Percentiles rank a stretch among this genome's conserved stretches.
Evolutionary conservation across 768 basidiomycete species (phyloP).

Genomic region (Amanita exitialis): DNA sequence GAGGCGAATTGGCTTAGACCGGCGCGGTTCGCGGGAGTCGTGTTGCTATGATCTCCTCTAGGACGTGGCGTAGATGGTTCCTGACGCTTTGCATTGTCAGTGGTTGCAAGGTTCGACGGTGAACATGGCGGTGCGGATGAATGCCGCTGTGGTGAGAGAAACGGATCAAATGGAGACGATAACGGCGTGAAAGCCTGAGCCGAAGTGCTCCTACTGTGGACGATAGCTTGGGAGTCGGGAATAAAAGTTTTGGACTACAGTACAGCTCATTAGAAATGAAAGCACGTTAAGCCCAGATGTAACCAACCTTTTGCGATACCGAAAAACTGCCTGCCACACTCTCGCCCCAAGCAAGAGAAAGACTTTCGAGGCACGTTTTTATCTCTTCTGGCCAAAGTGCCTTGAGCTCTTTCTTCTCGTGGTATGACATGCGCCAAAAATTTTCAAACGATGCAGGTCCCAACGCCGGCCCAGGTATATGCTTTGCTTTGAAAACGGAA

Average conservation of each 20-base stretch:
- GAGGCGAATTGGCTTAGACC: not conserved
- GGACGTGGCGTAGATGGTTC: not conserved
- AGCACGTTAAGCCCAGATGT: not conserved
- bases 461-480: slow-evolving; percentile 32
- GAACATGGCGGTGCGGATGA: not conserved
- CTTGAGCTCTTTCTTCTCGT: slow-evolving; percentile 26
- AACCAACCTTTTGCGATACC: not conserved
- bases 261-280: not conserved
- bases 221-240: not conserved
- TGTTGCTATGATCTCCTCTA: not conserved
- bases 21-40: not conserved
- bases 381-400: slow-evolving; percentile 30
- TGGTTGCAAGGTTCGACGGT: not conserved
- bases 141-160: not conserved
- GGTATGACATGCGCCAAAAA: slow-evolving; percentile 53
- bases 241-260: not conserved
- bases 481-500: slow-evolving; percentile 35
- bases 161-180: not conserved
- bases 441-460: slow-evolving; percentile 43
- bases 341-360: slow-evolving; percentile 25
- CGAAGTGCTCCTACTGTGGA: not conserved
- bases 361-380: slow-evolving; percentile 32
- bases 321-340: not conserved
- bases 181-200: not conserved
- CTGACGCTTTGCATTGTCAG: not conserved